These are phyloP conservation scores for Porcisia deanei DNA, from an alignment of 208 protist genomes.

Conservation along the genomic window DNA sequence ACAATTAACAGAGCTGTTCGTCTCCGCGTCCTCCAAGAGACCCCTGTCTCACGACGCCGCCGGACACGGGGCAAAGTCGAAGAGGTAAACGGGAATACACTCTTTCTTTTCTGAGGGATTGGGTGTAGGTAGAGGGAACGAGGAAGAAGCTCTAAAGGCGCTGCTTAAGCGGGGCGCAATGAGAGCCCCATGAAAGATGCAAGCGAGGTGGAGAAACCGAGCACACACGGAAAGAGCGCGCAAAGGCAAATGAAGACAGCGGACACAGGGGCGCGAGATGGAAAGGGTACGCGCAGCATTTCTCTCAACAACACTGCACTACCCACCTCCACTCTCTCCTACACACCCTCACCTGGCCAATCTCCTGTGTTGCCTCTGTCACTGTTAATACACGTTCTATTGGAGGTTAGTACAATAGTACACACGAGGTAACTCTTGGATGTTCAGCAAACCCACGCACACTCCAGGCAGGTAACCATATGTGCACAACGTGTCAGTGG, in stretches of 20 bases:
- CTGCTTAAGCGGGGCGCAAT: background rate
- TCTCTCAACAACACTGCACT: background rate
- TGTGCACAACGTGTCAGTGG: background rate
- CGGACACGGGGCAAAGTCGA: background rate
- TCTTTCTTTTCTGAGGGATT: background rate
- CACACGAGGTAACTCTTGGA: background rate
- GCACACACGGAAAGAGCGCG: background rate
- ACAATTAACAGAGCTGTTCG: background rate
- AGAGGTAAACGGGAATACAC: background rate
- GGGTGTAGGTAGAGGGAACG: background rate
- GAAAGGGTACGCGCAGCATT: background rate
- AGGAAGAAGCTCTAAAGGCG: background rate
- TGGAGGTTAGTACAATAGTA: background rate
- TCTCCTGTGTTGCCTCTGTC: background rate
- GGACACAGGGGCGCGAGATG: background rate
- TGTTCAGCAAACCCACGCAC: background rate
- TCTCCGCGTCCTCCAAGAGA: background rate
- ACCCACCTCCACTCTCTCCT: background rate
- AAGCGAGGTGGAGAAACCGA: background rate
- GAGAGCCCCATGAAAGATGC: background rate
- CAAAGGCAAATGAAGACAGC: slow-evolving; percentile 1
- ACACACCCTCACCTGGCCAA: background rate
- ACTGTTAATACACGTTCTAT: background rate
- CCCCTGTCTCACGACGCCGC: background rate
- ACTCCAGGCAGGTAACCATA: background rate